Base-by-base conservation (phyloP, 768 basidiomycete genomes). In the Cubamyces sp. region DNA sequence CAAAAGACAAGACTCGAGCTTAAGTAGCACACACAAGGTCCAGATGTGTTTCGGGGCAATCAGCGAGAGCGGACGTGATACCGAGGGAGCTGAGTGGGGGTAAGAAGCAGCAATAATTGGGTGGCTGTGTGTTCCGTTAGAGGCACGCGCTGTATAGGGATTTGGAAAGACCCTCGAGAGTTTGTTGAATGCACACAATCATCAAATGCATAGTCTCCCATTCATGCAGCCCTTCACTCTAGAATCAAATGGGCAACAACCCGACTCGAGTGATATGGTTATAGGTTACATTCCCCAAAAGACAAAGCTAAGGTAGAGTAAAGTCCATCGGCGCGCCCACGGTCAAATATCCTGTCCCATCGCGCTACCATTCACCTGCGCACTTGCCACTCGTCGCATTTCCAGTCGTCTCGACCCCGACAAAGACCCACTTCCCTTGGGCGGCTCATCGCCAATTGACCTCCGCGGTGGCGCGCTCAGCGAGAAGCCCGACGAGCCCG, bases 391-490 rank as follows among this genome's bases (percentile, higher is more conserved):
- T 51, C 71, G 57, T 47, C 71, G 61, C 68, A 70, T 64, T 26
- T 65, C 71, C 5, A 70, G 30, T 6, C 68, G 49, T 34, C 66
- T 50, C 23, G 43, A 14, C 23, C 54, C 63, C 3, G 39, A 34
- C 34, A 9, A 34, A 34, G 34, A 40, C 3, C 55, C 50, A 9
- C 46, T 37, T 5, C 42, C 52, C 42, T 46, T 43, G 5, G 49
- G 40, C 9, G 64, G 37, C 7, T 49, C 40, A 30, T 57, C 65
- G 6, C 50, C 57, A 8, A 61, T 51, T 1, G 54, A 39, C 40
- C 70, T 72, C 61, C 77, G 76, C 9, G 85, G 81, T 19, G 82
- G 81, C 5, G 76, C 71, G 42, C 73, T 72, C 16, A 84, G 71
- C 37, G 72, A 75, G 68, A 84, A 65, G 14, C 12, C 42, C 23